Percentiles rank a stretch among this genome's conserved stretches.
These are phyloP conservation scores for Lachancea sp. DNA, from an alignment of 805 yeast species.

Conservation along the genomic window DNA sequence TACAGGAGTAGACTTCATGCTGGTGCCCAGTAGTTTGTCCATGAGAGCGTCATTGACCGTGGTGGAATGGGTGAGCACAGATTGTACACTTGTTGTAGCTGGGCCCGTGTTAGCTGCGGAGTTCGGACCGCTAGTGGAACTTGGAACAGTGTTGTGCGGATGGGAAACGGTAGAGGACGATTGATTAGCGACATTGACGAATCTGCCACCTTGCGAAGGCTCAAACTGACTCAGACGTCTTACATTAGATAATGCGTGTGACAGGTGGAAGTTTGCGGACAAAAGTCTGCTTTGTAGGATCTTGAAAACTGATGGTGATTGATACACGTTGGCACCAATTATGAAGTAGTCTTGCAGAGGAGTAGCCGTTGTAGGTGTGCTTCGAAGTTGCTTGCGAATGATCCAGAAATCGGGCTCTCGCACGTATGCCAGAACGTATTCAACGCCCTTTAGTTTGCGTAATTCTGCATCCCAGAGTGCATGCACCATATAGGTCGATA, in stretches of 20 bases:
- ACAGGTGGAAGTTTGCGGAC: slow-evolving; percentile 39
- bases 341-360: slow-evolving; percentile 76
- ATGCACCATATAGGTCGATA: slow-evolving; percentile 24
- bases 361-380: slow-evolving; percentile 35
- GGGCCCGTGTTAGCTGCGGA: slow-evolving; percentile 6
- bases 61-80: slow-evolving; percentile 7
- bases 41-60: slow-evolving; percentile 25
- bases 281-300: slow-evolving; percentile 66
- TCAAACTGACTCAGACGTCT: slow-evolving; percentile 47
- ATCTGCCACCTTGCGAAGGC: slow-evolving; percentile 48
- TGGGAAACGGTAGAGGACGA: slow-evolving; percentile 3
- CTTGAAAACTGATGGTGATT: slow-evolving; percentile 74
- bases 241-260: slow-evolving; percentile 42
- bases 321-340: slow-evolving; percentile 86
- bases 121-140: slow-evolving; percentile 1
- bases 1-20: slow-evolving; percentile 30
- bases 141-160: neutral
- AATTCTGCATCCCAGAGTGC: slow-evolving; percentile 49
- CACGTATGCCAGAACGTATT: slow-evolving; percentile 66
- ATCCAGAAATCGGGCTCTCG: slow-evolving; percentile 94
- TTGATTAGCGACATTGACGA: slow-evolving; percentile 4
- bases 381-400: slow-evolving; percentile 71
- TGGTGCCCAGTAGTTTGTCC: slow-evolving; percentile 28
- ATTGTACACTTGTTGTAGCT: slow-evolving; percentile 6
- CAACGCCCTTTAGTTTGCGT: slow-evolving; percentile 74